Percentiles rank a stretch among this genome's conserved stretches.
Conservation (phyloP, 2,329 filamentous ascomycete genomes). For the Apiospora rasikravindrae region DNA sequence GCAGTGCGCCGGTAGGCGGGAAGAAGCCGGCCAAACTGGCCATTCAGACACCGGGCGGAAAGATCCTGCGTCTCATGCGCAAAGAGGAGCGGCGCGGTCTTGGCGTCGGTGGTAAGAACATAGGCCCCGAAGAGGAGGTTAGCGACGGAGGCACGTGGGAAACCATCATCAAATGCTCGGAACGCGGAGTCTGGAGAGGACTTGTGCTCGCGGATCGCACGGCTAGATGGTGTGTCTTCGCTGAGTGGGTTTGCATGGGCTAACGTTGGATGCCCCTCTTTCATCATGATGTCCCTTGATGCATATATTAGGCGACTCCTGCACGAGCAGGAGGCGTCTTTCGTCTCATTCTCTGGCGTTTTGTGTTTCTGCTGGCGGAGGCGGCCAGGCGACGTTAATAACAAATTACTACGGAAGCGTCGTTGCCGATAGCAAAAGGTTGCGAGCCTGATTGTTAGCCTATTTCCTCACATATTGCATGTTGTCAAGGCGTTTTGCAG, state of each 20-base stretch:
- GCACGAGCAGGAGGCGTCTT: neutral
- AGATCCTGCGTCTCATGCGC: slow-evolving; percentile 86
- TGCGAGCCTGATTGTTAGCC: neutral
- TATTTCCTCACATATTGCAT: slow-evolving; percentile 5
- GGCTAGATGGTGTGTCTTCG: slow-evolving; percentile 90
- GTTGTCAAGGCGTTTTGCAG: slow-evolving; percentile 14
- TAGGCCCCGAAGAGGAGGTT: slow-evolving; percentile 56
- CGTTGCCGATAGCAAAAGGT: neutral
- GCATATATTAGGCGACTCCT: neutral
- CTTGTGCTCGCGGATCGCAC: slow-evolving; percentile 83
- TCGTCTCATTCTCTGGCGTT: neutral
- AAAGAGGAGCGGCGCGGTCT: slow-evolving; percentile 72
- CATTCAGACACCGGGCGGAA: slow-evolving; percentile 91
- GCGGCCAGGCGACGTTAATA: neutral
- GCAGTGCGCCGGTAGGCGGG: slow-evolving; percentile 45
- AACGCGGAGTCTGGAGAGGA: slow-evolving; percentile 80
- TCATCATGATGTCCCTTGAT: neutral
- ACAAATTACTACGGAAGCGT: slow-evolving; percentile 2
- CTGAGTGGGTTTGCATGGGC: slow-evolving; percentile 74
- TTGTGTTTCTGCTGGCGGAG: slow-evolving; percentile 7
- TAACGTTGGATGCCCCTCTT: slow-evolving; percentile 19
- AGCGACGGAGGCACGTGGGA: slow-evolving; percentile 82
- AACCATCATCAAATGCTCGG: slow-evolving; percentile 88
- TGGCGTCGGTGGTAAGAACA: slow-evolving; percentile 44
- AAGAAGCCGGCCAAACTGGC: slow-evolving; percentile 94